Percentiles rank a stretch among this genome's conserved stretches.
Evolutionary conservation across 2,329 filamentous ascomycete genomes (phyloP).

Genomic region (Chlorencoelia australis): DNA sequence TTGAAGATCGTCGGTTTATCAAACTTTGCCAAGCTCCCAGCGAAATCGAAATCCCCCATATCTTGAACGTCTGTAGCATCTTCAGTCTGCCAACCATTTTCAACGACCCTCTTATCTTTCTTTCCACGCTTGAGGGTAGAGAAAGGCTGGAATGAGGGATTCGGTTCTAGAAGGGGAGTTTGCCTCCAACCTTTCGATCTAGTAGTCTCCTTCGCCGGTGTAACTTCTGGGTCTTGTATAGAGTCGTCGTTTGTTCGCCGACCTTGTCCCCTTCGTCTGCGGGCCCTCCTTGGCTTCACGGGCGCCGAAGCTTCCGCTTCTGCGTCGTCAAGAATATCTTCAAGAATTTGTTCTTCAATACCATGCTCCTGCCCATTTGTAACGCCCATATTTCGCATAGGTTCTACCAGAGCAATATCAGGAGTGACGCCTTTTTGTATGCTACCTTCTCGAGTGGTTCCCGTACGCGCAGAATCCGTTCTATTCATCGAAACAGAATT

Average conservation of each 20-base stretch:
- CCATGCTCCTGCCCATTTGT: slow-evolving; percentile 19
- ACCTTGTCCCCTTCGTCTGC: slow-evolving; percentile 29
- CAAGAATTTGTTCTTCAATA: too few species aligned
- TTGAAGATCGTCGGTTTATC: slow-evolving; percentile 89
- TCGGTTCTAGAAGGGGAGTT: slow-evolving; percentile 55
- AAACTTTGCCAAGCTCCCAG: slow-evolving; percentile 81
- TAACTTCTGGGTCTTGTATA: slow-evolving; percentile 30
- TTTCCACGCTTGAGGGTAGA: slow-evolving; percentile 48
- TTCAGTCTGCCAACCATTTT: slow-evolving; percentile 91
- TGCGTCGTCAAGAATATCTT: slow-evolving; percentile 19
- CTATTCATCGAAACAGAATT: slow-evolving; percentile 25
- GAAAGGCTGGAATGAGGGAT: slow-evolving; percentile 52
- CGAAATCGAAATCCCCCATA: slow-evolving; percentile 90
- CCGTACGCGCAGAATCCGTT: slow-evolving; percentile 17
- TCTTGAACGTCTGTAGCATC: slow-evolving; percentile 92
- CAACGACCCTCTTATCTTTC: slow-evolving; percentile 34
- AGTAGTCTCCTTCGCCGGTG: slow-evolving; percentile 33
- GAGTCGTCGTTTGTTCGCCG: slow-evolving; percentile 30
- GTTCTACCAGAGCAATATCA: slow-evolving; percentile 33
- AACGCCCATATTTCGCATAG: slow-evolving; percentile 33
- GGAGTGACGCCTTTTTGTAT: slow-evolving; percentile 21
- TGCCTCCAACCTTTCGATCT: slow-evolving; percentile 58
- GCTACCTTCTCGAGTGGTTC: slow-evolving; percentile 14
- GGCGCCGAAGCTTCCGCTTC: slow-evolving; percentile 13
- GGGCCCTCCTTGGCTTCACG: slow-evolving; percentile 31